Evolutionary conservation across 2,329 filamentous ascomycete species (phyloP), one percentile per base, ranked within the genome.

Genomic region (Cadophora sp.): DNA sequence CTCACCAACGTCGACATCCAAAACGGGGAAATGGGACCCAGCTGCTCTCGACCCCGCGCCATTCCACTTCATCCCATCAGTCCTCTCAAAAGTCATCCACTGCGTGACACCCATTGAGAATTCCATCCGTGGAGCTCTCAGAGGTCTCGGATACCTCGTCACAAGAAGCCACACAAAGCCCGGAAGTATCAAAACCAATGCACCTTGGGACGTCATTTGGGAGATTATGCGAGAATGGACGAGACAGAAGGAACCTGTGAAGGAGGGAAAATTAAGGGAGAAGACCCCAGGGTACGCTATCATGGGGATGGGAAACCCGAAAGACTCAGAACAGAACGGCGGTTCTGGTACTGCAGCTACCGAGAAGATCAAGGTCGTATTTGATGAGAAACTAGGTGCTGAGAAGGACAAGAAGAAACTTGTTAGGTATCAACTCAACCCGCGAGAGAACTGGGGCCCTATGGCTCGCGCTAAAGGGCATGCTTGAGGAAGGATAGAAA

Each of bases 141-240:
- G 89, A 24, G 86, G 91, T 67, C 83, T 96, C 1, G 96, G 95
- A 7, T 98, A 97, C 77, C 85, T 86, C 55, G 91, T 91, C 3
- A 92, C 92, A 0, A 88, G 95, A 74, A 97, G 92, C 73, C 96
- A 99, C 79, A 93, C 93, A 73, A 93, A 94, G 72, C 86, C 93
- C 0, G 95, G 94, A 30, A 96, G 92, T 75, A 89, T 98, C 79
- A 97, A 96, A 81, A 98, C 96, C 0, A 89, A 98, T 79, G 96
- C 96, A 16, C 92, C 94, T 0, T 99, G 94, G 94, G 83, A 83
- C 4, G 89, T 93, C 0, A 86, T 99, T 58, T 98, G 96, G 94
- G 91, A 96, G 77, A 83, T 98, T 33, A 96, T 98, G 88, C 86
- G 92, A 30, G 94, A 97, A 79, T 99, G 94, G 93, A 87, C 92